Evolutionary conservation across 768 basidiomycete genomes (phyloP).

Genomic region (Amanita phalloides): DNA sequence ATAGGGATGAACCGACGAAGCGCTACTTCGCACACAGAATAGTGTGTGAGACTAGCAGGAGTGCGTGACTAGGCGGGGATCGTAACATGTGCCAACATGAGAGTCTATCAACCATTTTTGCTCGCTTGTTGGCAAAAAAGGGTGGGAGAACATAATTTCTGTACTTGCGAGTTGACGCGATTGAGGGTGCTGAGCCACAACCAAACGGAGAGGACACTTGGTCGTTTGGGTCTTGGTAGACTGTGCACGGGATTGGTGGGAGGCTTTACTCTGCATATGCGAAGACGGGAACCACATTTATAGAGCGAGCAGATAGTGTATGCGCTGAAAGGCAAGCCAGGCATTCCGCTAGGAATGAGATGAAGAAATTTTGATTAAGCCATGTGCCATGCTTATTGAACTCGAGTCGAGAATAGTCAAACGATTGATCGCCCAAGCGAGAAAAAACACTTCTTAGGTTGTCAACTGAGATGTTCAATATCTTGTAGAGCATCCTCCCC

Average conservation of each 20-base stretch:
- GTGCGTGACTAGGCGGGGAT: constrained; percentile 70
- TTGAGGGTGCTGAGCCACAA: constrained; percentile 96
- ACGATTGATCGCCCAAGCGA: too few relatives aligned
- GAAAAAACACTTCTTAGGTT: too few relatives aligned
- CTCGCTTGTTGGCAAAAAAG: background rate
- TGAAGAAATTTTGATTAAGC: too few relatives aligned
- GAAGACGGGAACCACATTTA: constrained; percentile 89
- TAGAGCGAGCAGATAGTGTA: constrained; percentile 60
- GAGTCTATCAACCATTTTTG: constrained; percentile 46
- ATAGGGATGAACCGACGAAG: constrained; percentile 79
- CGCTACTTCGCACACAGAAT: constrained; percentile 77
- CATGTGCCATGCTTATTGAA: too few relatives aligned
- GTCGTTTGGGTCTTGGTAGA: constrained; percentile 74
- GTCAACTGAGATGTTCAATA: too few relatives aligned
- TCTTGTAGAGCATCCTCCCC: too few relatives aligned
- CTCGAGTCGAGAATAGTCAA: too few relatives aligned
- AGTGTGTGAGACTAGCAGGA: constrained; percentile 46
- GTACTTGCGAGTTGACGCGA: constrained; percentile 91
- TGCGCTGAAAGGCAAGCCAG: too few relatives aligned
- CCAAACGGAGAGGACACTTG: constrained; percentile 69
- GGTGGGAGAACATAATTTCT: constrained; percentile 51
- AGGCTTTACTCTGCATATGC: constrained; percentile 76
- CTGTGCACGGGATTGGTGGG: constrained; percentile 42
- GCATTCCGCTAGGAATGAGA: too few relatives aligned
- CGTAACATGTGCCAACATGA: constrained; percentile 84